Evolutionary conservation across 2,329 filamentous ascomycete species (phyloP).

Genomic region (Arthrobotrys iridis): DNA sequence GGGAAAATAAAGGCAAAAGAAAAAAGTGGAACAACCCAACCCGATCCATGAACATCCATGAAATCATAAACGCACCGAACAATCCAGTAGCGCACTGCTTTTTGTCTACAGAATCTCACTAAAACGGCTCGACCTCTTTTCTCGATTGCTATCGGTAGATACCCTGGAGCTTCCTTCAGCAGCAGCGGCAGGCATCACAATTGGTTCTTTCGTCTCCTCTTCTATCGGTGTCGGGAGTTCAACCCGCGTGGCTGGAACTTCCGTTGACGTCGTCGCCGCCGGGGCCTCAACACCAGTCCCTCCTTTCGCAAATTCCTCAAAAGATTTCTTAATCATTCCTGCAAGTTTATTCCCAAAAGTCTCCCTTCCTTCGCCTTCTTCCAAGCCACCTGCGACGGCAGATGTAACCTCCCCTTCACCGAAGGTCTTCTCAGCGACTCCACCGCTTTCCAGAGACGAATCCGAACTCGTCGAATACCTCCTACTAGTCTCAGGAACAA

Average conservation of each 20-base stretch:
- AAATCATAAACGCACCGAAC: neutral
- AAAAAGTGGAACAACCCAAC: neutral
- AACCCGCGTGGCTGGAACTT: neutral
- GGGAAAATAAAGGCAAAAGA: neutral
- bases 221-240: conserved; percentile 14
- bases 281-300: neutral
- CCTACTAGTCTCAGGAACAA: neutral
- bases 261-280: neutral
- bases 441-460: neutral
- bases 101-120: conserved; percentile 36
- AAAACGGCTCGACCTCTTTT: conserved; percentile 41
- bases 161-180: neutral
- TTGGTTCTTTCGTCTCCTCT: neutral
- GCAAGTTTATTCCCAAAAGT: conserved; percentile 32
- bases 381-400: neutral
- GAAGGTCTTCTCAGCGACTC: conserved; percentile 30
- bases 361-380: neutral
- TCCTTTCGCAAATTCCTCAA: conserved; percentile 25
- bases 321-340: conserved; percentile 14
- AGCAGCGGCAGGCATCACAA: neutral
- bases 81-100: neutral
- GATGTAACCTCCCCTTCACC: conserved; percentile 4
- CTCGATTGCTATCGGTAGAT: neutral
- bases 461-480: conserved; percentile 26
- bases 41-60: neutral